phyloP scores from a whole-genome alignment of 176 grass and related monocot genomes.

The Oryza officinalis region DNA sequence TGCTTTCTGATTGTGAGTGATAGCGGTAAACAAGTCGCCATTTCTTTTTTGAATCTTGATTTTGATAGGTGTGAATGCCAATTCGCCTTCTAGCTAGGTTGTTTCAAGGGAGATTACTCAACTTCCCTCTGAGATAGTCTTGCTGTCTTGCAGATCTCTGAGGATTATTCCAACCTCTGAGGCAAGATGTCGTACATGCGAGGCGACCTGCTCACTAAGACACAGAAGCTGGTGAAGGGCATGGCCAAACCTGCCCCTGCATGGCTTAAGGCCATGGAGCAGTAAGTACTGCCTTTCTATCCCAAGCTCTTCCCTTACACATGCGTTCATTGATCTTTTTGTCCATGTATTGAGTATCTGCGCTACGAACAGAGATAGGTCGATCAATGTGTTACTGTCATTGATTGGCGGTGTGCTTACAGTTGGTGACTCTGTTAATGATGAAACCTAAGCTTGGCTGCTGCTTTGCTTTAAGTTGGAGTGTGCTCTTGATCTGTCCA shows the following conservation, averaged over 20 bases:
- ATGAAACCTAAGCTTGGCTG: neutral
- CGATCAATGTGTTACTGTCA: neutral
- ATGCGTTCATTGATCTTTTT: neutral
- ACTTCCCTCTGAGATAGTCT: neutral
- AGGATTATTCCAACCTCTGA: neutral
- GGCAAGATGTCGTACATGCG: conserved; percentile 88
- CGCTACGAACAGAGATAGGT: neutral
- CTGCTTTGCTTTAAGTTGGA: neutral
- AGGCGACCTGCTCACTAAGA: conserved; percentile 65
- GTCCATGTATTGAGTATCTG: neutral
- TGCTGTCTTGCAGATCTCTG: neutral
- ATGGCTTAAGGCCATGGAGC: conserved; percentile 98
- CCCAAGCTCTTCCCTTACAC: neutral
- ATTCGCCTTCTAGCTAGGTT: neutral
- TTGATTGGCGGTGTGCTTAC: neutral
- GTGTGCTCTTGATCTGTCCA: neutral
- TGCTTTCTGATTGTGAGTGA: neutral
- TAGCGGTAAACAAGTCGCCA: neutral
- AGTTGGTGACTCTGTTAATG: neutral
- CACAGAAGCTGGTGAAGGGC: conserved; percentile 83
- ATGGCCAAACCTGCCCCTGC: conserved; percentile 57
- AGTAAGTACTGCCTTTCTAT: conserved; percentile 27
- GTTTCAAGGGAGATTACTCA: neutral
- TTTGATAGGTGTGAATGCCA: neutral
- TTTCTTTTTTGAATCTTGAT: neutral